Conservation (phyloP, 225 moss, liverwort and hornwort species). For the Pleurozium schreberi region DNA sequence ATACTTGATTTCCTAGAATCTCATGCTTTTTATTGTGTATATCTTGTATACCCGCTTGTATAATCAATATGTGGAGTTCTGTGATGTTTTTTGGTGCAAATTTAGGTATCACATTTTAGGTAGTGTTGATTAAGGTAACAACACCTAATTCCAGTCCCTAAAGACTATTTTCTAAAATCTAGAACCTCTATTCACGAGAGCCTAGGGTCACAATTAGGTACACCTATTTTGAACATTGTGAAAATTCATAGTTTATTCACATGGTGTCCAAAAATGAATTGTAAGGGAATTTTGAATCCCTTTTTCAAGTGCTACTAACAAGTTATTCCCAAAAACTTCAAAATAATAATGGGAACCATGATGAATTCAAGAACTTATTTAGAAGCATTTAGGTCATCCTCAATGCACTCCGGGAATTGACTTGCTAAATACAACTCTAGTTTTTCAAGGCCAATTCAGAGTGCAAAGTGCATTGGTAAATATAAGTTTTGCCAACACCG, state of each 20-base stretch:
- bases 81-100: background rate
- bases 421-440: rapidly evolving
- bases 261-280: background rate
- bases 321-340: background rate
- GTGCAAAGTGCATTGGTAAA: background rate
- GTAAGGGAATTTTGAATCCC: rapidly evolving
- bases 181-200: background rate
- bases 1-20: background rate
- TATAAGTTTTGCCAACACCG: rapidly evolving
- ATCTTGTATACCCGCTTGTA: no score
- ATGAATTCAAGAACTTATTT: background rate
- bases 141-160: no score
- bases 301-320: background rate
- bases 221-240: background rate
- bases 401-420: background rate
- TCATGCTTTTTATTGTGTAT: background rate
- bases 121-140: background rate
- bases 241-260: background rate
- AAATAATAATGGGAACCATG: background rate
- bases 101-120: rapidly evolving
- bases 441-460: background rate
- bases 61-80: background rate
- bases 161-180: background rate
- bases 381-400: background rate
- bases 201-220: rapidly evolving